Percentiles rank a stretch among this genome's conserved stretches.
Conservation (phyloP, 2,329 filamentous ascomycete genomes). For the Pseudogymnoascus sp. region DNA sequence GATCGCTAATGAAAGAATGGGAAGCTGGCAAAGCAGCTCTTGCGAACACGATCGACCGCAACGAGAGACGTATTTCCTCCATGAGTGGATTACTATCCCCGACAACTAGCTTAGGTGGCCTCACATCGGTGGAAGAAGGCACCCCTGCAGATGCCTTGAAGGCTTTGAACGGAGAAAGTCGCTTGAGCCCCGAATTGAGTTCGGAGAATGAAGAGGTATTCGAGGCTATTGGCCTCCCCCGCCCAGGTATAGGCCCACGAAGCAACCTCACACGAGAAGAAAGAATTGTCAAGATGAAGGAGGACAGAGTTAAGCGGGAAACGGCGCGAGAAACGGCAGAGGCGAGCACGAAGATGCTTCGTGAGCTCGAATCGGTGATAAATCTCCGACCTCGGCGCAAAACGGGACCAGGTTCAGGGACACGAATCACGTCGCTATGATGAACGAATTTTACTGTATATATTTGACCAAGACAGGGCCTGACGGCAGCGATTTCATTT, state of each 20-base stretch:
- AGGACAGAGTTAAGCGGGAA: slow-evolving; percentile 72
- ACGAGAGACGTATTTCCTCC: slow-evolving; percentile 62
- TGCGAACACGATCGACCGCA: slow-evolving; percentile 71
- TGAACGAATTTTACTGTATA: slow-evolving; percentile 11
- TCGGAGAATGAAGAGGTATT: slow-evolving; percentile 73
- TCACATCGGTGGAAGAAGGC: slow-evolving; percentile 54
- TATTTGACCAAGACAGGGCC: slow-evolving; percentile 2
- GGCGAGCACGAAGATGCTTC: slow-evolving; percentile 80
- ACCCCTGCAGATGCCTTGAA: slow-evolving; percentile 64
- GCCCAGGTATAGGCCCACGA: slow-evolving; percentile 61
- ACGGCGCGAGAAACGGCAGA: slow-evolving; percentile 66
- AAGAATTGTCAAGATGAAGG: slow-evolving; percentile 77
- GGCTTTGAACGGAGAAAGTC: slow-evolving; percentile 66
- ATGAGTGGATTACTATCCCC: slow-evolving; percentile 51
- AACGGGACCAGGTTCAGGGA: slow-evolving; percentile 16
- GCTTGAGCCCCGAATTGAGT: slow-evolving; percentile 43
- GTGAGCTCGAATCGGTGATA: slow-evolving; percentile 87
- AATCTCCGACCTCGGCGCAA: slow-evolving; percentile 41
- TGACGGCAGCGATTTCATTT: background rate
- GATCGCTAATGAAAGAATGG: slow-evolving; percentile 74
- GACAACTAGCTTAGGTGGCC: slow-evolving; percentile 56
- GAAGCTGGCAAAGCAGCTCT: slow-evolving; percentile 79
- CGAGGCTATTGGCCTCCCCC: slow-evolving; percentile 75
- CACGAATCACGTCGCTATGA: slow-evolving; percentile 31
- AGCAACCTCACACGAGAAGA: slow-evolving; percentile 75